Evolutionary conservation across 495 filamentous ascomycete species (phyloP), one percentile per base, ranked within the genome.

Genomic region (Podospora tetraspora): DNA sequence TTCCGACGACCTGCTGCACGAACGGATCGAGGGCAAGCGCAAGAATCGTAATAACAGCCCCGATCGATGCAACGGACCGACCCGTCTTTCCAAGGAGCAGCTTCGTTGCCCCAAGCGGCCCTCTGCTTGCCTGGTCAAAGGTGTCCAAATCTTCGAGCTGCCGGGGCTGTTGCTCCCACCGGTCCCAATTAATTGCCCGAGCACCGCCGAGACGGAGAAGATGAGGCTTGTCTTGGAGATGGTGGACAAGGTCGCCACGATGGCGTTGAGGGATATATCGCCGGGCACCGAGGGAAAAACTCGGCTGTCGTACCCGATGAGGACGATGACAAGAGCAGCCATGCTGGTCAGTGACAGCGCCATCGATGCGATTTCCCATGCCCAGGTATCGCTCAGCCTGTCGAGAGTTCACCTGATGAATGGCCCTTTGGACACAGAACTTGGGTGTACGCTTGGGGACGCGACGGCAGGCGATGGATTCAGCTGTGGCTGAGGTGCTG

Each of bases 131-230:
- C 34, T 43, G 34, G 13, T 43, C 34, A 3, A 43, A 43, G 0
- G 34, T 43, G 3, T 43, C 34, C 34, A 43, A 43, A 7, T 64
- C n/a, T 5, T 27, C 10, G 3, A 64, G 62, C 3, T 1, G 10
- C 0, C 34, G 62, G 3, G 32, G 62, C 22, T 43, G 9, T 3
- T 34, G 9, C 1, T 63, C 62, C 34, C 8, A 63, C 62, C 30
- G 56, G 62, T 63, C 30, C 62, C 62, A 64, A 19, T 64, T 64
- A 25, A 3, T 19, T 64, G 32, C 0, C 62, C 62, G 21, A 64
- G 9, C 3, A 24, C 37, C 0, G 62, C 9, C 3, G 62, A 64
- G 13, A 43, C 34, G 13, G 34, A 43, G 13, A 43, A 43, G 4
- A 43, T 43, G 13, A 43, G 34, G 13, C 34, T 43, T 5, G 34